Evolutionary conservation across 2,329 filamentous ascomycete genomes (phyloP), one percentile per base, ranked within the genome.

Genomic region (Penicillium sp.): DNA sequence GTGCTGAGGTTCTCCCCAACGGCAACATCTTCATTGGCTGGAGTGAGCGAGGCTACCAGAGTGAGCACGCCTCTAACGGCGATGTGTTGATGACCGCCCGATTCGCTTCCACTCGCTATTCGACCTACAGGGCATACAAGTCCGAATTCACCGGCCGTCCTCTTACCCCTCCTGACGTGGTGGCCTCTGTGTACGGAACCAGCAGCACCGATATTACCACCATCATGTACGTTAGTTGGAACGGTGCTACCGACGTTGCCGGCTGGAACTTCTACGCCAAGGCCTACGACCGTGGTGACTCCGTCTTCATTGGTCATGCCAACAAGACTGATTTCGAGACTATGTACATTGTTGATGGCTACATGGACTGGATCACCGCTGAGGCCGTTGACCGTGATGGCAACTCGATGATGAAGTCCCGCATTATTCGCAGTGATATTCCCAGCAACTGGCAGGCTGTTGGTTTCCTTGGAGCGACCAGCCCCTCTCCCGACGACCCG

Each of bases 51-150:
- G 73, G 73, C 21, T 75, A 74, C 57, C 67, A 72, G 8, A 73
- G 66, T 35, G 75, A 77, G 44, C 68, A 72, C 52, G 65, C 67
- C 0, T 58, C 69, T 1, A 64, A 73, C n/a, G 75, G 75, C 11
- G 65, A 69, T 26, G 27, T 72, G 5, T 56, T 75, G 24, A 72
- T 76, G 68, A 71, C 74, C 29, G 73, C 73, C 11, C 65, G 61
- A 14, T 78, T 77, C 48, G 61, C 58, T 7, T 71, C 69, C 3
- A 50, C 60, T 0, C 68, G 70, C 11, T 74, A 75, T 55, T 71
- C 69, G 29, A 75, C 72, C 16, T 79, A 79, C 60, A 73, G 76
- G 19, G 63, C 74, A 1, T 78, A 73, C 64, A 78, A 78, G 55
- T 68, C 57, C 19, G 63, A 70, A 26, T 78, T 75, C 50, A 62